Conservation (phyloP, 768 basidiomycete species). For the Fibroporia radiculosa region DNA sequence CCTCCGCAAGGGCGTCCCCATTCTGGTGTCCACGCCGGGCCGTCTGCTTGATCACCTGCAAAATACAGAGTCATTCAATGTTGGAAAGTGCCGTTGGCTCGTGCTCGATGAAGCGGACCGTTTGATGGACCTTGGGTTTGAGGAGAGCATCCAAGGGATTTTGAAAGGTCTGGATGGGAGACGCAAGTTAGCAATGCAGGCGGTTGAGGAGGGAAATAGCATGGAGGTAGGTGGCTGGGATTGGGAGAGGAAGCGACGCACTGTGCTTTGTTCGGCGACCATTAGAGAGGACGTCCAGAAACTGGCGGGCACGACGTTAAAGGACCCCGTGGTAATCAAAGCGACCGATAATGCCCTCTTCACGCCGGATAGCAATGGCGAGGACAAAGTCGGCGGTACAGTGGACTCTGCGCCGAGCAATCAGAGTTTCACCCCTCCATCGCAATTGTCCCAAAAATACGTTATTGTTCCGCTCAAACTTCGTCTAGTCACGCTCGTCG, state of each 20-base stretch:
- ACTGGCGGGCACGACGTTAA: slow-evolving; percentile 75
- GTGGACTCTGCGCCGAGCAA: slow-evolving; percentile 17
- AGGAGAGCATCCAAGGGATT: slow-evolving; percentile 90
- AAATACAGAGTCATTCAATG: slow-evolving; percentile 87
- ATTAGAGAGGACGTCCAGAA: slow-evolving; percentile 93
- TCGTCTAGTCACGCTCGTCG: slow-evolving; percentile 85
- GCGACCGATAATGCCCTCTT: slow-evolving; percentile 44
- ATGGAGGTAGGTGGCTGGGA: slow-evolving; percentile 81
- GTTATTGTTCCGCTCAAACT: slow-evolving; percentile 87
- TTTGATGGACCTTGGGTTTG: slow-evolving; percentile 97
- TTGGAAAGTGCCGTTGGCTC: slow-evolving; percentile 92
- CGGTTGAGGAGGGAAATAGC: slow-evolving; percentile 56
- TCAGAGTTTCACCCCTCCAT: slow-evolving; percentile 84
- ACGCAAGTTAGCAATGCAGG: slow-evolving; percentile 60
- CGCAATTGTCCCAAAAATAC: slow-evolving; percentile 89
- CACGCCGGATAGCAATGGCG: slow-evolving; percentile 3
- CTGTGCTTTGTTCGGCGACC: slow-evolving; percentile 94
- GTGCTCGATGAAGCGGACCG: slow-evolving; percentile 96
- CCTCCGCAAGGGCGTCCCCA: slow-evolving; percentile 88
- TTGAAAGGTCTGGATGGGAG: slow-evolving; percentile 82
- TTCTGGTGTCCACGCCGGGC: slow-evolving; percentile 93
- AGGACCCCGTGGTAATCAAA: slow-evolving; percentile 78
- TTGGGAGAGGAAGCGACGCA: slow-evolving; percentile 70
- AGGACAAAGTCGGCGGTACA: slow-evolving; percentile 11
- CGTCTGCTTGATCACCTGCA: slow-evolving; percentile 93